Base-by-base conservation (phyloP, 306 rosid species). In the Medicago lupulina region DNA sequence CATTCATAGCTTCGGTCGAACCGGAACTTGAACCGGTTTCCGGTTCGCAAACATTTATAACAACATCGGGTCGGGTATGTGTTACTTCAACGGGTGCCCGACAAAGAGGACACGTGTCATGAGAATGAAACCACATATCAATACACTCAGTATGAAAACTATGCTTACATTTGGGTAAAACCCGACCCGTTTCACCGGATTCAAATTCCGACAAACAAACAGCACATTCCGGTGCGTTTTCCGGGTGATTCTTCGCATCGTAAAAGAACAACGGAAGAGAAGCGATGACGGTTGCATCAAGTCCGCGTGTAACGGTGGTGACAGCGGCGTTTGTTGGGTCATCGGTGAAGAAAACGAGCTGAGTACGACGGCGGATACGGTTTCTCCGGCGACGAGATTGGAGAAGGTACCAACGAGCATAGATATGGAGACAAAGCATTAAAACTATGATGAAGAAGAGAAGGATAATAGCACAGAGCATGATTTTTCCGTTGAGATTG, bases 61-160 rank as follows among this genome's bases (percentile, higher is more conserved):
- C 83, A 2, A 81, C 70, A 5, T 84, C 89, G 44, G 38, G 6
- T 15, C 67, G 50, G 67, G 8, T 46, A 7, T 79, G 71, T 0
- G 31, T 12, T 6, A 78, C 54, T 16, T 94, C 98, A 3, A 95
- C 97, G 1, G 89, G 72, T 0, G 97, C 78, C 25, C 98, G 82
- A 23, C 98, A 95, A 0, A 90, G 83, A 0, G 98, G 98, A 36
- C 98, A 95, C 2, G 98, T 95, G 70, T 83, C 58, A 75, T 95
- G 96, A 2, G 97, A 87, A 7, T 86, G 88, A 41, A 95, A 89
- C 98, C 98, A 95, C 97, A 92, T 95, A 41, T 92, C 98, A 16
- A 95, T 92, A 23, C 98, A 95, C 2, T 85, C 93, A 0, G 68
- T 86, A 47, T 95, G 98, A 50, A 92, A 95, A 13, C 69, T 68